Evolutionary conservation across 2,329 filamentous ascomycete genomes (phyloP).

Genomic region (Epichloe amarillans): DNA sequence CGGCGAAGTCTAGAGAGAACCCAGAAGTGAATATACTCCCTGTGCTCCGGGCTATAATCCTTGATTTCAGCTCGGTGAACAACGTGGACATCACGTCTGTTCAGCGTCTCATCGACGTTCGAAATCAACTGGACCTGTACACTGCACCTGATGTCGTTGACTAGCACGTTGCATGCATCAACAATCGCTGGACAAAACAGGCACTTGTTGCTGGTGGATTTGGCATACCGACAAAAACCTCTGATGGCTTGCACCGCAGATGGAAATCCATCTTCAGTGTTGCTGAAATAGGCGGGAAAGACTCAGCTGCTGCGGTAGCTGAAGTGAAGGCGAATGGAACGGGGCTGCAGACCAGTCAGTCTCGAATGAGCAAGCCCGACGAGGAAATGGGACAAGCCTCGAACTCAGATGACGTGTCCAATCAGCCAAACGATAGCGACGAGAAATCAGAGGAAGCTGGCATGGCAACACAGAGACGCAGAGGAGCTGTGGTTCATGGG

Average conservation of each 20-base stretch:
- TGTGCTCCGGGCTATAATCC: constrained; percentile 73
- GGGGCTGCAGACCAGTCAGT: constrained; percentile 3
- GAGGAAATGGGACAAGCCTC: constrained; percentile 24
- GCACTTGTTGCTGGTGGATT: constrained; percentile 80
- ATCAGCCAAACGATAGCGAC: constrained; percentile 19
- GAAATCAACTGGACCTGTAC: constrained; percentile 84
- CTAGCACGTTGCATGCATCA: constrained; percentile 93
- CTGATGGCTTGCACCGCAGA: constrained; percentile 38
- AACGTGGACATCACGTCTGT: constrained; percentile 88
- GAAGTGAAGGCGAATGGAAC: constrained; percentile 48
- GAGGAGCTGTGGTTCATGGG: constrained; percentile 62
- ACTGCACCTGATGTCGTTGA: constrained; percentile 69
- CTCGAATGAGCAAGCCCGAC: constrained; percentile 10
- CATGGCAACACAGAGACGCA: constrained; percentile 24
- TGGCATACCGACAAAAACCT: constrained; percentile 54
- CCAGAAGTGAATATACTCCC: constrained; percentile 35
- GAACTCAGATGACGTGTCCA: background rate
- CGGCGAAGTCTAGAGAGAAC: constrained; percentile 28
- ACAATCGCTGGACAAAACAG: constrained; percentile 82
- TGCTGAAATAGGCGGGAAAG: constrained; percentile 63
- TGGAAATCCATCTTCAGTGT: constrained; percentile 97
- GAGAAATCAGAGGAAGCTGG: constrained; percentile 23
- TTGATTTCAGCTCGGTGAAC: constrained; percentile 90
- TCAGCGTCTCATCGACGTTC: constrained; percentile 84
- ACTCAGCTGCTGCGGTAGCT: constrained; percentile 56